Evolutionary conservation across 306 rosid species (phyloP), one percentile per base, ranked within the genome.

Genomic region (Hippophae tibetana): DNA sequence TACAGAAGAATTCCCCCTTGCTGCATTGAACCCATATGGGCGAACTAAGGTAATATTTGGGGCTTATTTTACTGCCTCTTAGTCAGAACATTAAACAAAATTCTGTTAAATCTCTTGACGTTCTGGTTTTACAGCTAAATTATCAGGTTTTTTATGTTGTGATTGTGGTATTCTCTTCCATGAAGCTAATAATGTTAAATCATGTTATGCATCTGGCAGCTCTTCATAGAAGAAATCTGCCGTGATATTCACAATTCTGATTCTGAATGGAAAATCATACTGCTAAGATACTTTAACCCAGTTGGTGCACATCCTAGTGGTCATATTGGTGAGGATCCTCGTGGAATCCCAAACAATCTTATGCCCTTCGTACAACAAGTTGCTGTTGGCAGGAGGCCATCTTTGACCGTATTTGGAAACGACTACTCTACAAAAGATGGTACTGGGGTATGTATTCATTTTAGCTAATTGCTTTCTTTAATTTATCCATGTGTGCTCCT

Each of bases 281-380:
- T 89, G 79, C 82, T 89, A 67, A 84, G 99, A 76, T 93, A 86
- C 69, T 93, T 93, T 79, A 93, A 93, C 63, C 99, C 99, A 5
- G 97, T 89, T 47, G 99, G 99, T 38, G 94, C 99, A 44, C 99
- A 93, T 74, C 75, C 78, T 53, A 93, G 99, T 51, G 99, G 99
- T 47, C 23, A 67, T 68, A 89, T 93, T 77, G 99, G 99, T 59
- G 99, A 93, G 86, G 97, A 93, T 76, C 99, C 99, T 62, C 79
- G 70, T 1, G 99, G 99, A 64, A 74, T 82, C 63, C 99, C 99
- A 26, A 93, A 93, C 78, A 93, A 93, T 52, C 94, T 93, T 74
- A 93, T 93, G 99, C 97, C 99, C 9, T 93, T 89, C 43, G 93
- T 93, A 66, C 99, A 93, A 84, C 99, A 93, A 89, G 94, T 89